A percentile compares a stretch with the other conserved stretches of the same genome.
Evolutionary conservation across 169 alveolate species (phyloP).

Genomic region (Plasmodium berghei): DNA sequence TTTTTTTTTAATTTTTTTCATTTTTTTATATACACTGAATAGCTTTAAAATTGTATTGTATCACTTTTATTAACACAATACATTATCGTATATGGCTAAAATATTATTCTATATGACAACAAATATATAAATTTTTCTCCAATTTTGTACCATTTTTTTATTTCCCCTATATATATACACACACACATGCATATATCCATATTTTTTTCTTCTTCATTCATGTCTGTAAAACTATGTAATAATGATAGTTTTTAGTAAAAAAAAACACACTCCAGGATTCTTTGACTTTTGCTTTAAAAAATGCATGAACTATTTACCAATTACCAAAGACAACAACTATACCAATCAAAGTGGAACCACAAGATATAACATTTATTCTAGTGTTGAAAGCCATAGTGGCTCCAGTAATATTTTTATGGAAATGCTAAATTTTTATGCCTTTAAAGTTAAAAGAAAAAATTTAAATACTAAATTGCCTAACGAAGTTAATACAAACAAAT

Average conservation of each 20-base stretch:
- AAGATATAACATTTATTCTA: not conserved
- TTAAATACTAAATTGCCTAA: conserved; percentile 5
- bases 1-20: too few species aligned
- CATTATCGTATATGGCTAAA: too few species aligned
- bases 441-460: conserved; percentile 24
- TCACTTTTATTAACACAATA: too few species aligned
- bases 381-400: not conserved
- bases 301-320: conserved; percentile 38
- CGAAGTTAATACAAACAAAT: conserved; percentile 2
- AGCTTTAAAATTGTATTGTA: too few species aligned
- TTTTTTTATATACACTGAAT: too few species aligned
- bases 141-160: too few species aligned
- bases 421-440: conserved; percentile 1
- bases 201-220: not conserved
- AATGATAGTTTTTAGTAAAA: conserved; percentile 28
- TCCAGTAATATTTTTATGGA: conserved; percentile 19
- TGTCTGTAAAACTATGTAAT: not conserved
- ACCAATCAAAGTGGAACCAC: not conserved
- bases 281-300: conserved; percentile 30
- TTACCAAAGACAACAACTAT: conserved; percentile 11
- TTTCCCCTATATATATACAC: not conserved
- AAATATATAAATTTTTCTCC: too few species aligned
- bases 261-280: conserved; percentile 21
- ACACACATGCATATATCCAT: not conserved
- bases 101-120: too few species aligned